Conservation (phyloP, 2,329 filamentous ascomycete genomes). For the Exophiala sideris region DNA sequence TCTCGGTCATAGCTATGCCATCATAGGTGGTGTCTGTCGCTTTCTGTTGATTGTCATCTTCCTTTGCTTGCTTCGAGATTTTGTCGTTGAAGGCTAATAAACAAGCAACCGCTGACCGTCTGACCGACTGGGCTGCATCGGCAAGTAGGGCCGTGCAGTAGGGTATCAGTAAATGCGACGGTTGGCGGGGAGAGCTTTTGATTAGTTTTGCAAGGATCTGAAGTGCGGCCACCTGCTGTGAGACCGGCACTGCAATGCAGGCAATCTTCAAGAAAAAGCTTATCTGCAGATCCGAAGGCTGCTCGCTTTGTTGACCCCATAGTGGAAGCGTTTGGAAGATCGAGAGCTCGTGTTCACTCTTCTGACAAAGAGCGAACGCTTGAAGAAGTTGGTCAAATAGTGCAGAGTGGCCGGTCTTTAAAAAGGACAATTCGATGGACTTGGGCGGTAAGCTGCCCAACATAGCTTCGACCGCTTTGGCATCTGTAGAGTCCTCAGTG, state of each 20-base stretch:
- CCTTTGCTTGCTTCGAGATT: slow-evolving; percentile 40
- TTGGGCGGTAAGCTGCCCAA: slow-evolving; percentile 33
- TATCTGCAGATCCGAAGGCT: slow-evolving; percentile 10
- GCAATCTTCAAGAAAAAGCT: slow-evolving; percentile 25
- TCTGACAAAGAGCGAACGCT: slow-evolving; percentile 36
- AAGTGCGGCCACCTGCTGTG: slow-evolving; percentile 40
- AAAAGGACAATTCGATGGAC: slow-evolving; percentile 37
- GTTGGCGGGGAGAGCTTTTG: slow-evolving; percentile 57
- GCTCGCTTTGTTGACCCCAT: slow-evolving; percentile 29
- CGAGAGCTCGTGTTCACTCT: slow-evolving; percentile 33
- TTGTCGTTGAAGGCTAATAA: slow-evolving; percentile 55
- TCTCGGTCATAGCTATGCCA: slow-evolving; percentile 8
- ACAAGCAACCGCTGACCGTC: slow-evolving; percentile 69
- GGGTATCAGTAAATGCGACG: slow-evolving; percentile 78
- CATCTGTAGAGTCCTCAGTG: slow-evolving; percentile 28
- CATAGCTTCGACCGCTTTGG: slow-evolving; percentile 32
- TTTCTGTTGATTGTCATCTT: slow-evolving; percentile 34
- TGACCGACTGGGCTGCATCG: slow-evolving; percentile 72
- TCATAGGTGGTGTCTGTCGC: slow-evolving; percentile 11
- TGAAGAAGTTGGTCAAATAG: slow-evolving; percentile 40
- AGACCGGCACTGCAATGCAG: not conserved
- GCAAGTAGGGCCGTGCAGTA: slow-evolving; percentile 72
- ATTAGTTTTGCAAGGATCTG: slow-evolving; percentile 36
- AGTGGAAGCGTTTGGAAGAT: slow-evolving; percentile 38
- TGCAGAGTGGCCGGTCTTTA: slow-evolving; percentile 33